Evolutionary conservation across 75 land plant species (phyloP), one percentile per base, ranked within the genome.

Genomic region (Cunninghamia lanceolata): DNA sequence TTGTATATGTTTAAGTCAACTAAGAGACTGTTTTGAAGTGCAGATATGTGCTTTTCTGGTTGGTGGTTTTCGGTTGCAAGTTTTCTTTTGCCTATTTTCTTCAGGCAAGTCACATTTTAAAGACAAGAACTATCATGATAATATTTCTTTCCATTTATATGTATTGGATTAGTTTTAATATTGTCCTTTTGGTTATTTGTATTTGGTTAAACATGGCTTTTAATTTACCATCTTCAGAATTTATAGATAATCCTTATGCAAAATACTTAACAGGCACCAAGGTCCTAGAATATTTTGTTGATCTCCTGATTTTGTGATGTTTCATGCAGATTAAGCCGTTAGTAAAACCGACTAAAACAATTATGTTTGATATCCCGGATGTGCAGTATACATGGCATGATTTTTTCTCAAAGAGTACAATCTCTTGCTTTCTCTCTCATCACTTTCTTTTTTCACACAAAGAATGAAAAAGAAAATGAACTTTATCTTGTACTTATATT

Each of bases 31-130:
- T 36, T 86, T 73, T 80, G 30, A 14, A 52, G 14, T 91, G 90
- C 93, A 98, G 99, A 87, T 98, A 98, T 84, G 76, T 89, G 85
- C n/a, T 92, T 14, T 98, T 95, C 84, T 98, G 99, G 99, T 84
- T 93, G 54, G 84, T 96, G 79, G 89, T 98, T 30, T 85, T 94
- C 30, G 90, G 90, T 74, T 90, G 86, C 76, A 98, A 98, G 86
- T 95, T 96, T 91, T 81, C 94, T 40, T 98, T 96, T 89, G 94
- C 94, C 46, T 98, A 96, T 84, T 96, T 95, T 86, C 91, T 98
- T 8, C 95, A 87, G 97, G 99, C 77, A 93, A 88, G 93, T 85
- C 38, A 34, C 34, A 68, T 13, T 84, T 46, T 46, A 1, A 21
- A 17, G 9, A 39, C 38, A 76, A 21, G 32, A 73, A 17, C 39